Evolutionary conservation across 108 stramenopile species (phyloP).

Genomic region (Cyclotella kingstonii): DNA sequence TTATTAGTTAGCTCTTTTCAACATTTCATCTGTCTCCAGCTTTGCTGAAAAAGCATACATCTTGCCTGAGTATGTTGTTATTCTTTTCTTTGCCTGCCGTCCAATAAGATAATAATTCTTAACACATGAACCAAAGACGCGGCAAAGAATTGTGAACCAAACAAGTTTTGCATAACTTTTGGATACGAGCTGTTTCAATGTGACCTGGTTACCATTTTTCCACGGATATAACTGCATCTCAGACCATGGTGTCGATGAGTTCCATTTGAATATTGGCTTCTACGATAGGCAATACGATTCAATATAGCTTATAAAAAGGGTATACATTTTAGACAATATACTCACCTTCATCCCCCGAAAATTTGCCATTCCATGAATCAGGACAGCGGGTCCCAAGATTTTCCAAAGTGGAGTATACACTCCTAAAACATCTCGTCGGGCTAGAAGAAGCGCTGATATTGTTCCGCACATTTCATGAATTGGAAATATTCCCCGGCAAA

Average conservation of each 20-base stretch:
- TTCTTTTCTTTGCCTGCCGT: slow-evolving; percentile 81
- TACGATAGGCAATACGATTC: background rate
- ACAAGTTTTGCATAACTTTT: slow-evolving; percentile 78
- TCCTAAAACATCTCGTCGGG: slow-evolving; percentile 81
- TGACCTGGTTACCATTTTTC: slow-evolving; percentile 29
- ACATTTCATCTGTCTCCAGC: slow-evolving; percentile 62
- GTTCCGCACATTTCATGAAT: slow-evolving; percentile 94
- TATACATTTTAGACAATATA: background rate
- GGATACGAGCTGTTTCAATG: slow-evolving; percentile 50
- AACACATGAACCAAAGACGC: slow-evolving; percentile 80
- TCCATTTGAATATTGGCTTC: slow-evolving; percentile 90
- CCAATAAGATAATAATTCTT: slow-evolving; percentile 88
- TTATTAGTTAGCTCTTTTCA: slow-evolving; percentile 56
- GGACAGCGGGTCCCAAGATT: slow-evolving; percentile 72
- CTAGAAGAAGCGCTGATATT: slow-evolving; percentile 88
- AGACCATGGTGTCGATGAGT: slow-evolving; percentile 88
- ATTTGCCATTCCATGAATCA: slow-evolving; percentile 90
- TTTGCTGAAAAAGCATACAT: slow-evolving; percentile 81
- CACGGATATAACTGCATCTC: slow-evolving; percentile 90
- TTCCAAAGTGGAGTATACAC: slow-evolving; percentile 70
- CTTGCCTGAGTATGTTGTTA: slow-evolving; percentile 85
- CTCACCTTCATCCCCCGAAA: slow-evolving; percentile 87
- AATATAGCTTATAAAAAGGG: background rate
- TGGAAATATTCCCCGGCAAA: slow-evolving; percentile 89
- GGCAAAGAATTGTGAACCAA: slow-evolving; percentile 73